Base-by-base conservation (phyloP, 371 early-diverging fungal species). In the Sporodiniella umbellata region DNA sequence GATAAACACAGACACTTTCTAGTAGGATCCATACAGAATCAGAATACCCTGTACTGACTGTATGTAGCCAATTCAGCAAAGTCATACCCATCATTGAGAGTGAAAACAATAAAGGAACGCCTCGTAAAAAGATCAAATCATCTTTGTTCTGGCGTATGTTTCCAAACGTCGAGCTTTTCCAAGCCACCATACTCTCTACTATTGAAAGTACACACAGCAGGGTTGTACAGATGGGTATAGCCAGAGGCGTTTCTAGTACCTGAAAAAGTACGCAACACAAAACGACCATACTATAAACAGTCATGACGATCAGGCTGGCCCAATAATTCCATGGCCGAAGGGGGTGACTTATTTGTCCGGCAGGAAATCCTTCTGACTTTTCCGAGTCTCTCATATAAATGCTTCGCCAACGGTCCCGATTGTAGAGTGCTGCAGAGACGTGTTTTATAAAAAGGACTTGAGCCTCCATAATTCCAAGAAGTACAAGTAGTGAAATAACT, bases 401-500 rank as follows among this genome's bases (percentile, higher is more conserved):
- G 30, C 60, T 60, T 21, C 60, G 54, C 60, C 60, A 60, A 39
- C 54, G 39, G 12, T 60, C 60, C 22, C 60, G 39, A 11, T 54
- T 60, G 21, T 60, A 45, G 18, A 60, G 55, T 8, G 61, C 61
- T 22, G 49, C 40, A 21, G 61, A 25, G 12, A 60, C 51, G 21
- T 60, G 61, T 8, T 50, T 51, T 23, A 60, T 55, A 48, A 43
- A 60, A 12, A 55, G 42, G 18, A 60, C 23, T 25, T 60, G 61
- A 14, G 61, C 55, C 46, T 60, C 61, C 61, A 60, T 55, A 8
- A 60, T 60, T 4, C 61, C 61, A 21, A 47, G 6, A 5, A 60
- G 46, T 4, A 60, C 30, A 3, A 60, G 24, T 1, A 52, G 12
- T 8, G 61, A 60, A 19, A 42, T 33, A 18, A 48, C 35, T 8